These are phyloP conservation scores for Vachellia pachyceras DNA, from an alignment of 306 rosid species.

Conservation along the genomic window DNA sequence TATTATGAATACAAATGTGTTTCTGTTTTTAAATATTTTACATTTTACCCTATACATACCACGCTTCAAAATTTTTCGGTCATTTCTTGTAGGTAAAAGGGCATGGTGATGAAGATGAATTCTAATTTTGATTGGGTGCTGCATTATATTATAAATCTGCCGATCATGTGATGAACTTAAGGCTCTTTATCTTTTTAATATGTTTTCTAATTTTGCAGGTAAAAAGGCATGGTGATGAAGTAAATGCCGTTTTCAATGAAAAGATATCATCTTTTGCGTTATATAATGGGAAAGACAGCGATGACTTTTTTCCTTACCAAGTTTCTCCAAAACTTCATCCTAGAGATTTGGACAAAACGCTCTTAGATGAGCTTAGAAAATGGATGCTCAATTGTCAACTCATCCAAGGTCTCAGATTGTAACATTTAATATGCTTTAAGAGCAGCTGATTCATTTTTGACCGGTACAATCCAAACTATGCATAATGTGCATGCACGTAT, in stretches of 20 bases:
- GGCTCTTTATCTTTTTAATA: not conserved
- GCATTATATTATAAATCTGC: constrained; percentile 1
- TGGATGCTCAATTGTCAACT: constrained; percentile 56
- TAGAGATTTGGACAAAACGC: constrained; percentile 45
- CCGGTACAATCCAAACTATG: not conserved
- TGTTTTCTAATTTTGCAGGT: constrained; percentile 48
- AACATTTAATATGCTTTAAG: not conserved
- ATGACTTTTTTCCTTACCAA: constrained; percentile 59
- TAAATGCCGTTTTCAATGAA: constrained; percentile 59
- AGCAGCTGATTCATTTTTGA: constrained; percentile 15
- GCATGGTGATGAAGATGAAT: not conserved
- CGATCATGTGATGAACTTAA: constrained; percentile 1
- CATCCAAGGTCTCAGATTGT: constrained; percentile 49
- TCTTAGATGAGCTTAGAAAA: constrained; percentile 56
- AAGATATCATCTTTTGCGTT: constrained; percentile 68
- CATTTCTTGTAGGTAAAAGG: too few species aligned
- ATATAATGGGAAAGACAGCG: constrained; percentile 52
- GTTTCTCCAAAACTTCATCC: constrained; percentile 46
- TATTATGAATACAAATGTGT: not conserved
- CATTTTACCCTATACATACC: not conserved
- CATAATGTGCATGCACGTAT: not conserved
- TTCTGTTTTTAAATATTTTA: not conserved
- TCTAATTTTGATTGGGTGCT: constrained; percentile 3
- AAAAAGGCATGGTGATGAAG: constrained; percentile 39
- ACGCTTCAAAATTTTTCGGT: not conserved